Conservation (phyloP, 2,329 filamentous ascomycete genomes). For the Fusarium caatingaense region DNA sequence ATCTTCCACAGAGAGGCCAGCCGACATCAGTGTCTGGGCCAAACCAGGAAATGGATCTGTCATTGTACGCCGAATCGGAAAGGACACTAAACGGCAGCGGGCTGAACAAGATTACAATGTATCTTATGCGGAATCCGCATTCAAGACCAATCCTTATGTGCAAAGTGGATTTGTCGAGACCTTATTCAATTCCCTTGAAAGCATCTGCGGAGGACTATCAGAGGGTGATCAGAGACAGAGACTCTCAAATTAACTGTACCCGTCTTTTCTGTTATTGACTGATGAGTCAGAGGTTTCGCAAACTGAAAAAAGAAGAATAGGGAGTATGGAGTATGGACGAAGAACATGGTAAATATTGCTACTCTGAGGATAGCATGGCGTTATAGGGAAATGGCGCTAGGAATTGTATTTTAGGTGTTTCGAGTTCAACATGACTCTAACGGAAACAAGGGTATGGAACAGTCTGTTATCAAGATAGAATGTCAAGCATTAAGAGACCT, state of each 20-base stretch:
- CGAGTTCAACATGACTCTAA: constrained; percentile 22
- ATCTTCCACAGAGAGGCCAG: neutral
- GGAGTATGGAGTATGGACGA: neutral
- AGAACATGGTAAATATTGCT: neutral
- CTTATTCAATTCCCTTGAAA: constrained; percentile 46
- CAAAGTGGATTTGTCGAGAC: constrained; percentile 45
- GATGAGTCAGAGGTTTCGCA: neutral
- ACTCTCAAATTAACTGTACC: neutral
- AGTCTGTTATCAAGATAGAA: constrained; percentile 34
- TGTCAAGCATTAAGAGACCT: neutral
- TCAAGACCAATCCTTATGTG: constrained; percentile 45
- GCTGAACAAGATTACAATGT: constrained; percentile 14
- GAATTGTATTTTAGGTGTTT: constrained; percentile 12
- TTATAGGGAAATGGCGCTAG: constrained; percentile 29
- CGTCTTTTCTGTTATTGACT: neutral
- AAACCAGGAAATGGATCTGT: neutral
- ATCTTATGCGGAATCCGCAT: constrained; percentile 42
- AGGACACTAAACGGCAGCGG: too few species aligned
- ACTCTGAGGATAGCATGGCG: constrained; percentile 8
- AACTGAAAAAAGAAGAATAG: neutral
- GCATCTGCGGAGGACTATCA: constrained; percentile 45
- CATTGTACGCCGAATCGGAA: too few species aligned
- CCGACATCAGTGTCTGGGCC: neutral
- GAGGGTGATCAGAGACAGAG: constrained; percentile 16
- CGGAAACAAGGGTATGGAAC: constrained; percentile 21